phyloP scores from a whole-genome alignment of 345 rosid genomes.

The Ceriops decandra region DNA sequence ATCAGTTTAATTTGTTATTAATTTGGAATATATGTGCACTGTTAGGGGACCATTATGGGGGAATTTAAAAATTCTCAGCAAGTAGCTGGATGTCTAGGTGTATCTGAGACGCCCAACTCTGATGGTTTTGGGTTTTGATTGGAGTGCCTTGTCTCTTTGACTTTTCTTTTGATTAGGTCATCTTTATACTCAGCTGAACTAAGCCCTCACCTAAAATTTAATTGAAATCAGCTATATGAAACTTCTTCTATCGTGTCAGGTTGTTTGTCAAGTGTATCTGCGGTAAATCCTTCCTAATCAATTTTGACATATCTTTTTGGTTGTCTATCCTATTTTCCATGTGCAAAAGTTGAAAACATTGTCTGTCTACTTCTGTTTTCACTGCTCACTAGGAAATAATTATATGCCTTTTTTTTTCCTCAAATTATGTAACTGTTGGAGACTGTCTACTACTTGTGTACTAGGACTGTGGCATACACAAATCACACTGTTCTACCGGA shows the following conservation, averaged over 20 bases:
- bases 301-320: too few relatives aligned
- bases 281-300: too few relatives aligned
- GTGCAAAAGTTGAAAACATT: not conserved
- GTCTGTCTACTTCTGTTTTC: not conserved
- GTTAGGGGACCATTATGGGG: not conserved
- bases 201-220: too few relatives aligned
- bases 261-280: too few relatives aligned
- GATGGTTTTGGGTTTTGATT: too few relatives aligned
- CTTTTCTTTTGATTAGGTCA: too few relatives aligned
- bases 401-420: not conserved
- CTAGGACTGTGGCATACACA: conserved; percentile 78
- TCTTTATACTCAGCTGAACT: too few relatives aligned
- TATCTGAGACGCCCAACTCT: not conserved
- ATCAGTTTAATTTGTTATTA: not conserved
- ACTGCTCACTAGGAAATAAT: not conserved
- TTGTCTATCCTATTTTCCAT: too few relatives aligned
- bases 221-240: too few relatives aligned
- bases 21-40: not conserved
- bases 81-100: not conserved
- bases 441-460: conserved; percentile 13
- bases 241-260: too few relatives aligned
- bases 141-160: too few relatives aligned
- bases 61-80: not conserved
- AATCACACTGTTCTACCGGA: conserved; percentile 85
- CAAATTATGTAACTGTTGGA: conserved; percentile 8